These are phyloP conservation scores for Nakazawaea holstii DNA, from an alignment of 805 yeast genomes.

Conservation along the genomic window DNA sequence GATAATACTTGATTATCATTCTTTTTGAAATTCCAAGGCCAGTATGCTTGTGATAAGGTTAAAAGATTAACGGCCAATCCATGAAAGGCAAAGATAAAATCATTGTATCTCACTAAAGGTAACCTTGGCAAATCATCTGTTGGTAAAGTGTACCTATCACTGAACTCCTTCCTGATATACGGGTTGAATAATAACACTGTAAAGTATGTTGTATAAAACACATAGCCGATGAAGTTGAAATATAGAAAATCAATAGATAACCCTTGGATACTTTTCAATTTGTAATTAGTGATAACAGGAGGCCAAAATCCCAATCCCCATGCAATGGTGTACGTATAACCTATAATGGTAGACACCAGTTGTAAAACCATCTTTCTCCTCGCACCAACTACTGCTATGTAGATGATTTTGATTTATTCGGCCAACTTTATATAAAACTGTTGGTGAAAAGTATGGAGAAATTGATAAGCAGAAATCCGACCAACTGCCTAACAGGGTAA, in stretches of 20 bases:
- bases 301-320: slow-evolving; percentile 30
- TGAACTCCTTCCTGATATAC: slow-evolving; percentile 23
- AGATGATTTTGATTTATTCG: background rate
- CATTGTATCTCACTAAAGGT: slow-evolving; percentile 27
- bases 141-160: slow-evolving; percentile 18
- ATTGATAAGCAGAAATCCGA: no score
- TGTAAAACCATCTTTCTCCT: slow-evolving; percentile 2
- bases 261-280: slow-evolving; percentile 27
- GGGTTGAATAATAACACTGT: slow-evolving; percentile 17
- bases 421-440: background rate
- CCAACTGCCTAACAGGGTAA: background rate
- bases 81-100: slow-evolving; percentile 26
- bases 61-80: slow-evolving; percentile 22
- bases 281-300: slow-evolving; percentile 24
- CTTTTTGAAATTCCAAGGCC: slow-evolving; percentile 25
- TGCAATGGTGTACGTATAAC: slow-evolving; percentile 24
- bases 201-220: slow-evolving; percentile 25
- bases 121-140: slow-evolving; percentile 10
- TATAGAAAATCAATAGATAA: slow-evolving; percentile 28
- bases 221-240: slow-evolving; percentile 28
- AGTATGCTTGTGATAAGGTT: slow-evolving; percentile 26
- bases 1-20: slow-evolving; percentile 26
- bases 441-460: no score
- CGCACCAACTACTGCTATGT: background rate
- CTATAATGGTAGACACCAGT: slow-evolving; percentile 18